phyloP scores from a whole-genome alignment of 2,329 filamentous ascomycete species.

The Talaromyces funiculosus region DNA sequence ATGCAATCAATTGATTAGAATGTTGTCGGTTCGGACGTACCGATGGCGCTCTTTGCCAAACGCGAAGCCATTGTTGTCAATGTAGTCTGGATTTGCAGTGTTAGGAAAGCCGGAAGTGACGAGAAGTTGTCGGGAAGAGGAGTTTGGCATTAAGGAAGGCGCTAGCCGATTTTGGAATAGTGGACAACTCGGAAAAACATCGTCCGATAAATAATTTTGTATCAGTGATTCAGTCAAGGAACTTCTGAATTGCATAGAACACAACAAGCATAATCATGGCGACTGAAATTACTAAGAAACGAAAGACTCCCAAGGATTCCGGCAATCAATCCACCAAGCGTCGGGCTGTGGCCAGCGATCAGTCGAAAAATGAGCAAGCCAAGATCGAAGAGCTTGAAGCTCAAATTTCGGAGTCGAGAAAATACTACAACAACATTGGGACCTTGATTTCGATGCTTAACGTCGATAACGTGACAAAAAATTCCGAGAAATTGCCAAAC shows the following conservation, averaged over 20 bases:
- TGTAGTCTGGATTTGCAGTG: conserved; percentile 47
- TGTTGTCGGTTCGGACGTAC: conserved; percentile 55
- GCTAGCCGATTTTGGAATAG: conserved; percentile 29
- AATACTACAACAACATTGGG: conserved; percentile 87
- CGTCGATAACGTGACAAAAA: conserved; percentile 28
- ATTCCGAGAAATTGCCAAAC: conserved; percentile 50
- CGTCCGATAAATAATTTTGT: not conserved
- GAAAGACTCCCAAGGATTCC: conserved; percentile 31
- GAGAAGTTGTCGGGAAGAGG: conserved; percentile 36
- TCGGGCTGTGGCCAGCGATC: conserved; percentile 44
- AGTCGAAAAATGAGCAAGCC: conserved; percentile 51
- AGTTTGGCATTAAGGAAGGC: conserved; percentile 32
- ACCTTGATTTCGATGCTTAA: conserved; percentile 60
- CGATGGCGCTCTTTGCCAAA: conserved; percentile 89
- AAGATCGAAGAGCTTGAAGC: conserved; percentile 71
- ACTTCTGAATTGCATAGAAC: not conserved
- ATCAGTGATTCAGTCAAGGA: not conserved
- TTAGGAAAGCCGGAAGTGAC: conserved; percentile 35
- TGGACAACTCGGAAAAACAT: conserved; percentile 14
- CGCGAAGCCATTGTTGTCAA: conserved; percentile 86
- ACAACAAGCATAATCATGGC: conserved; percentile 14
- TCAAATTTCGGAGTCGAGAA: conserved; percentile 76
- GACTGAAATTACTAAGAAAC: conserved; percentile 32
- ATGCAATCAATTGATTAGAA: conserved; percentile 19
- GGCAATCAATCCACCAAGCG: conserved; percentile 26